Base-by-base conservation (phyloP, 805 yeast genomes). In the Saccharomycopsis fermentans region DNA sequence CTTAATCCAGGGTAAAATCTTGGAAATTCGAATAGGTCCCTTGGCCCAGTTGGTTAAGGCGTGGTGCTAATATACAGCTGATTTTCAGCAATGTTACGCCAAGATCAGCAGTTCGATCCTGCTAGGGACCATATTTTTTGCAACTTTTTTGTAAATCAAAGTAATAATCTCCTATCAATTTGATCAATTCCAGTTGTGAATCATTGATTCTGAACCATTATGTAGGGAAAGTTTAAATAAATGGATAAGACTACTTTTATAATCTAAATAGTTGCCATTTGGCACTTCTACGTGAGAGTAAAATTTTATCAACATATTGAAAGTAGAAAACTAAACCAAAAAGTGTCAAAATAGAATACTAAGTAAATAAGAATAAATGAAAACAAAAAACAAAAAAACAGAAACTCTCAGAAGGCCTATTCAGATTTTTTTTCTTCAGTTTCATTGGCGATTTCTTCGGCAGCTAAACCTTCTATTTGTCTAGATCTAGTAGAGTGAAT, bases 31-130 rank as follows among this genome's bases (percentile, higher is more conserved):
- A 26, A 2, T 2, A n/a, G 77, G 74, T 70, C 73, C 72, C 73
- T 70, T 70, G 73, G 73, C 73, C 73, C 72, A 70, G 73, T 70
- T 70, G 73, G 73, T 70, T 69, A 70, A 70, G 73, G 73, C 73
- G 73, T 69, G 73, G 73, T 70, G 73, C 73, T 70, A 70, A 70
- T 70, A 70, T 36, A 51, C 24, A 32, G 37, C 36, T 50, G 53
- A 29, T 3, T 1, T 26, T 50, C 21, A 53, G 56, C 47, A 59
- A 53, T 59, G 62, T 59, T 59, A 69, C 71, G 71, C 71, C 70
- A 69, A 69, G 88, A 82, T 83, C 88, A 81, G 86, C 88, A 81
- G 88, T 83, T 83, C 88, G 88, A 83, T 82, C 88, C 88, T 81
- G 88, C 86, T 81, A 82, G 86, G 86, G 86, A 83, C 82, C 88